Evolutionary conservation across 495 filamentous ascomycete genomes (phyloP), one percentile per base, ranked within the genome.

Genomic region (Podospora appendiculata): DNA sequence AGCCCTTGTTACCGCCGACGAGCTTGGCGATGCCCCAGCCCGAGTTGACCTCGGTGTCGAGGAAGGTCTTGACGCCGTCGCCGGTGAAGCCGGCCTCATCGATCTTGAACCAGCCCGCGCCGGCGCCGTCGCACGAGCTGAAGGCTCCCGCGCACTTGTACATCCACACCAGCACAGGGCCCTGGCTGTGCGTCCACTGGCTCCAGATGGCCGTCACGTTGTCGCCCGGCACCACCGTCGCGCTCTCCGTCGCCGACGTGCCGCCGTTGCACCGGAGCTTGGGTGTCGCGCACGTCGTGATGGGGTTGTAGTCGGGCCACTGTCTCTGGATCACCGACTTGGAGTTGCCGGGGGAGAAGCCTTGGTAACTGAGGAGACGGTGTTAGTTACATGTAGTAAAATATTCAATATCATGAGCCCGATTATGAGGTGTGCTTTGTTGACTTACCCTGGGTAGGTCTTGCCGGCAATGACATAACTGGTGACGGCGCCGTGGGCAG

Each of bases 211-310:
- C 78, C 6, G 71, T 68, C 33, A 83, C 66, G 48, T 64, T 73
- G 18, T 58, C 50, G 48, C 79, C 79, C 17, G 78, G 73, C 25
- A 59, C 52, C 44, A 72, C 68, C 39, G 68, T 66, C 13, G 77
- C 77, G 39, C 50, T 59, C 36, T 72, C 52, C 4, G 64, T 65
- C 4, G 74, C 76, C 2, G 70, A 72, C 4, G 69, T 74, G 48
- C 78, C 78, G n/a, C 75, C 75, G 61, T 81, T 82, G 66, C 80
- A 83, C 43, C 76, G 70, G 48, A 80, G 70, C 58, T 70, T 71
- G 16, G 67, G 48, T 51, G 71, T 65, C 5, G 55, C 48, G 45
- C 62, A 55, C 1, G 62, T 62, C 52, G 69, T 71, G 60, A 74
- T 75, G 32, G 79, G 73, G 59, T 82, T 73, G 67, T 78, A 81